Percentiles rank a stretch among this genome's conserved stretches.
These are phyloP conservation scores for Cyphellophora attinorum DNA, from an alignment of 2,329 filamentous ascomycete species.

Conservation along the genomic window DNA sequence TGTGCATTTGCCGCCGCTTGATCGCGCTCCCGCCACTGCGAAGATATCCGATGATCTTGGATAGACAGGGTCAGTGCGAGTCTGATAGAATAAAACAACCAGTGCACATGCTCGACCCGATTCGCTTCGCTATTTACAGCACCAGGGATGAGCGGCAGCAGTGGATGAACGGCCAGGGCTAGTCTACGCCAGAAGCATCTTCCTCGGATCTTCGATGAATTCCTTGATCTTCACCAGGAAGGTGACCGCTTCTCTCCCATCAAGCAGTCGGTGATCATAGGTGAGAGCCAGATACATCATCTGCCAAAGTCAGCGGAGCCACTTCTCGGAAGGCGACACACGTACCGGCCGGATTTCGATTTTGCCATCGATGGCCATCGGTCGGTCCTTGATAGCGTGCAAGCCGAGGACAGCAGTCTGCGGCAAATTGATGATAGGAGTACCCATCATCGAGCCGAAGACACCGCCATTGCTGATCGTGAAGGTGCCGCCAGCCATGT, in stretches of 20 bases:
- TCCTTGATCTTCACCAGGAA: constrained; percentile 91
- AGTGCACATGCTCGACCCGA: too few relatives aligned
- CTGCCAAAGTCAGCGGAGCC: constrained; percentile 21
- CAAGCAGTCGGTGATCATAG: constrained; percentile 91
- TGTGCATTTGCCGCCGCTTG: too few relatives aligned
- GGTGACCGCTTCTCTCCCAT: constrained; percentile 89
- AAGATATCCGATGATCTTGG: too few relatives aligned
- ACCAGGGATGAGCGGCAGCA: too few relatives aligned
- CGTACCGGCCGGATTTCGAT: constrained; percentile 74
- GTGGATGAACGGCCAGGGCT: too few relatives aligned
- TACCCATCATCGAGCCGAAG: constrained; percentile 94
- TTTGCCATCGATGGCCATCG: constrained; percentile 84
- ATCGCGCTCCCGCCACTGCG: too few relatives aligned
- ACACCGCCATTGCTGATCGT: constrained; percentile 97
- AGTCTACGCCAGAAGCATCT: constrained; percentile 15
- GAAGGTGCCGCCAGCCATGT: constrained; percentile 97
- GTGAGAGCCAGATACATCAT: constrained; percentile 99
- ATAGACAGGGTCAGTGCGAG: too few relatives aligned
- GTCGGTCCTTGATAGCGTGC: constrained; percentile 92
- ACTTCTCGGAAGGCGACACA: constrained; percentile 6
- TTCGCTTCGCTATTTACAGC: too few relatives aligned
- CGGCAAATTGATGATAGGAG: constrained; percentile 79
- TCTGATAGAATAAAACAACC: too few relatives aligned
- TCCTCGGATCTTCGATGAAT: constrained; percentile 17
- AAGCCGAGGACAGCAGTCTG: constrained; percentile 66